Evolutionary conservation across 768 basidiomycete genomes (phyloP), one percentile per base, ranked within the genome.

Genomic region (Panus rudis): DNA sequence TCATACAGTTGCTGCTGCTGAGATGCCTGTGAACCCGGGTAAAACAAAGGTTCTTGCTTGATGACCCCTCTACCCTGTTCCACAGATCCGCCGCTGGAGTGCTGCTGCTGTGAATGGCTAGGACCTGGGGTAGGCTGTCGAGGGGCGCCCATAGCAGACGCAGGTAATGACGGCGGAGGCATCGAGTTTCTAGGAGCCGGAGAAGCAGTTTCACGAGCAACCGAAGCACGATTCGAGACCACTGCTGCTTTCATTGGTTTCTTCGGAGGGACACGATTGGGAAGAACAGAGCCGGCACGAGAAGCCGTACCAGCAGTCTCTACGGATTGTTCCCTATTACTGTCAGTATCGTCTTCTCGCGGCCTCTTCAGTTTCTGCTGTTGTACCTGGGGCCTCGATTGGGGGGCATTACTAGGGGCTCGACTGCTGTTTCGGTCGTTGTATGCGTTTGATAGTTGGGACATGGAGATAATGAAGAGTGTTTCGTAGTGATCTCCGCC

Each of bases 401-500:
- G 31, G 34, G 35, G 19, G 19, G 31, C 24, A 33, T 27, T 32
- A 24, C 31, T 21, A 14, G 35, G 34, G 7, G 24, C 25, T n/a
- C n/a, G n/a, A n/a, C n/a, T n/a, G n/a, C n/a, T n/a, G n/a, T n/a
- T n/a, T n/a, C n/a, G n/a, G n/a, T n/a, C n/a, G n/a, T n/a, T 6
- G 28, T 33, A 44, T 6, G 31, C 28, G 17, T 20, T 43, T 34
- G 26, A 28, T 8, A 46, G 41, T 12, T 41, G 46, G 55, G 76
- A 86, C 6, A 88, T 87, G 6, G 88, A 85, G 47, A 91, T 81
- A 20, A 87, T 82, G 55, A 89, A 89, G 24, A 89, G 69, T 30
- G 70, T 68, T 26, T 84, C 77, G 1, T 67, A 68, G 42, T 70
- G 68, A 52, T 90, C 85, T 7, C 8, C 33, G 7, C 77, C 72